phyloP scores from a whole-genome alignment of 805 yeast species.

The Kodamaea lidongshanica region DNA sequence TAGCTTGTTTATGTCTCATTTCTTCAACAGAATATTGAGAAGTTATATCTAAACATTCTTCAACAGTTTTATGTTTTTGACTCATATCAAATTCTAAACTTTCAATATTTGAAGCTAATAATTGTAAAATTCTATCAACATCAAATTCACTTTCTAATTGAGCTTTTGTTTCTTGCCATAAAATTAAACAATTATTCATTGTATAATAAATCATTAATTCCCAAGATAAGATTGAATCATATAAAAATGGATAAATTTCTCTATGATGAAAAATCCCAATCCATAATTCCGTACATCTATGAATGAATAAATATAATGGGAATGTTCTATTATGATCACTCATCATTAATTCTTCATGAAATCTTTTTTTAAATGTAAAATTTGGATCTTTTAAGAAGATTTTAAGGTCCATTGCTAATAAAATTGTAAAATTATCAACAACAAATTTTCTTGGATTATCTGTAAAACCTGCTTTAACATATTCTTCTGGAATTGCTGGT shows the following conservation, averaged over 20 bases:
- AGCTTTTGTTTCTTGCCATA: conserved; percentile 64
- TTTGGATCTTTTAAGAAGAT: conserved; percentile 52
- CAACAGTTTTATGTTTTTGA: conserved; percentile 24
- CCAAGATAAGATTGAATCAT: conserved; percentile 41
- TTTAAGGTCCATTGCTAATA: conserved; percentile 49
- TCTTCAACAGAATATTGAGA: conserved; percentile 37
- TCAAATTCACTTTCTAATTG: conserved; percentile 39
- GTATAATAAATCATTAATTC: conserved; percentile 50
- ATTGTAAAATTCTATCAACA: conserved; percentile 42
- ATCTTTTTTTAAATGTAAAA: conserved; percentile 54
- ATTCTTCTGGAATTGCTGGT: conserved; percentile 39
- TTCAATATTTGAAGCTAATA: conserved; percentile 32
- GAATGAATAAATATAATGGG: conserved; percentile 41
- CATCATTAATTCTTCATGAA: conserved; percentile 61
- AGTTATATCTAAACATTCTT: conserved; percentile 42
- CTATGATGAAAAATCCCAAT: conserved; percentile 25
- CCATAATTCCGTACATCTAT: conserved; percentile 32
- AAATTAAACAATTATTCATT: conserved; percentile 49
- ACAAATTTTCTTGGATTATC: conserved; percentile 39
- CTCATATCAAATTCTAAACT: conserved; percentile 23
- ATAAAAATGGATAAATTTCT: conserved; percentile 32
- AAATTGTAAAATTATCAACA: conserved; percentile 39
- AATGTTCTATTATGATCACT: conserved; percentile 44
- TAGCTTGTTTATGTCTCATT: conserved; percentile 51
- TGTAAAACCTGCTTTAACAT: conserved; percentile 42